These are phyloP conservation scores for Tricholoma flavovirens DNA, from an alignment of 768 basidiomycete species.

Conservation along the genomic window DNA sequence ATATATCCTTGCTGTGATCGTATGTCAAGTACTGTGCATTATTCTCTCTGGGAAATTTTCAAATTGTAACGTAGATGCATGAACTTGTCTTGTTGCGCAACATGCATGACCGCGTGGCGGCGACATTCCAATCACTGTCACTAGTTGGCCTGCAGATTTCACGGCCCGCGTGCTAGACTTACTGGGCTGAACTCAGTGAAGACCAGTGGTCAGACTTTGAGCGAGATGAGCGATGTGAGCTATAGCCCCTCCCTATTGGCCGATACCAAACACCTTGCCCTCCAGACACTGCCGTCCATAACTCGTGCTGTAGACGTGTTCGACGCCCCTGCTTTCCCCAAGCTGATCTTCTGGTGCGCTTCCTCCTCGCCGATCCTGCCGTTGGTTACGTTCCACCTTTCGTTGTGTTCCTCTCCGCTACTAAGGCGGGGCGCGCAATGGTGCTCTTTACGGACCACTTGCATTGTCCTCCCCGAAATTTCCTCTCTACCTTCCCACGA, in stretches of 20 bases:
- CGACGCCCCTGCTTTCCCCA: conserved; percentile 16
- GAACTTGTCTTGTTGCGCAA: conserved; percentile 20
- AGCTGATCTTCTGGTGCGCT: conserved; percentile 16
- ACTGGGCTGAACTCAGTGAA: conserved; percentile 21
- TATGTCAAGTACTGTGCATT: neutral
- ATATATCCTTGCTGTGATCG: neutral
- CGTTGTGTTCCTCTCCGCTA: conserved; percentile 11
- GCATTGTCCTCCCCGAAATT: conserved; percentile 1
- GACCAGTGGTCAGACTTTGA: conserved; percentile 14
- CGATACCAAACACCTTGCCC: neutral
- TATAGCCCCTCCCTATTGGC: neutral
- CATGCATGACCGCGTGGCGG: conserved; percentile 22
- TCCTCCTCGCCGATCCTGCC: conserved; percentile 16
- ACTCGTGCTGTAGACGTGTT: neutral
- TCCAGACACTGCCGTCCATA: conserved; percentile 10
- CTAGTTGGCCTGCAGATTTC: conserved; percentile 15
- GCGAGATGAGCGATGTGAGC: conserved; percentile 12
- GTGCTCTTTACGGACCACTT: conserved; percentile 13
- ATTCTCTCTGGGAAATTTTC: neutral
- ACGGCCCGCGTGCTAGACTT: conserved; percentile 17
- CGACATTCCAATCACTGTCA: conserved; percentile 20
- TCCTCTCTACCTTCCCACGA: conserved; percentile 5
- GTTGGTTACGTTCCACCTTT: conserved; percentile 20
- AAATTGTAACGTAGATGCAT: conserved; percentile 12
- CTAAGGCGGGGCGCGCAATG: neutral